Evolutionary conservation across 1,139 yeast species (phyloP), one percentile per base, ranked within the genome.

Genomic region (Lodderomyces elongisporus): DNA sequence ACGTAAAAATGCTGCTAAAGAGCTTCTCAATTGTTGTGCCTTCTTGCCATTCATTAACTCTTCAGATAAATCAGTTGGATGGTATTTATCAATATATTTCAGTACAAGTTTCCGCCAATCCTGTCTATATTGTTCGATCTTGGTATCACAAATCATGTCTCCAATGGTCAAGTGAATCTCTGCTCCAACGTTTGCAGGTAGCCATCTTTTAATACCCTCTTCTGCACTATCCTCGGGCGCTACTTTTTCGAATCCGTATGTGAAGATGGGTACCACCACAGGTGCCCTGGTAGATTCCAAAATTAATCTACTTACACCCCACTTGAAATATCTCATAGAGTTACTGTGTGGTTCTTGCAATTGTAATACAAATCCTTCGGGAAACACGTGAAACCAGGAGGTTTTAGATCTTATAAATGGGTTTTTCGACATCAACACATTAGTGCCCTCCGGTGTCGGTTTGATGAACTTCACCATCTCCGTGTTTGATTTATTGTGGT

Each of bases 281-380:
- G 98, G 98, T 0, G 93, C 79, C 40, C 75, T 70, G 0, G 93
- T 79, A 12, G 93, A 69, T 56, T 91, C 98, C 35, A 91, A 61
- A 4, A 91, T 69, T 45, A 89, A 56, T 45, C 98, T 69, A 3
- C 95, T 74, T 1, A 88, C 79, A 0, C 98, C 98, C 98, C 98
- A 91, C 52, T 87, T 83, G 67, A 91, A 91, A 56, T 85, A 91
- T 41, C 96, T 67, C 89, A 91, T 84, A 3, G 96, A 85, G 46
- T 85, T 81, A 35, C 72, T 66, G 54, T 75, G 78, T 2, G 96
- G 96, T 27, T 79, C 79, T 42, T 79, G 72, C 20, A 89, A 64
- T 55, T 91, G 98, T 34, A 91, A 72, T 1, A 91, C 97, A 54
- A 82, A 85, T 0, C 95, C 96, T 55, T 91, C 98, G 0, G 98